phyloP scores from a whole-genome alignment of 768 basidiomycete species.

The Kwoniella shandongensis region DNA sequence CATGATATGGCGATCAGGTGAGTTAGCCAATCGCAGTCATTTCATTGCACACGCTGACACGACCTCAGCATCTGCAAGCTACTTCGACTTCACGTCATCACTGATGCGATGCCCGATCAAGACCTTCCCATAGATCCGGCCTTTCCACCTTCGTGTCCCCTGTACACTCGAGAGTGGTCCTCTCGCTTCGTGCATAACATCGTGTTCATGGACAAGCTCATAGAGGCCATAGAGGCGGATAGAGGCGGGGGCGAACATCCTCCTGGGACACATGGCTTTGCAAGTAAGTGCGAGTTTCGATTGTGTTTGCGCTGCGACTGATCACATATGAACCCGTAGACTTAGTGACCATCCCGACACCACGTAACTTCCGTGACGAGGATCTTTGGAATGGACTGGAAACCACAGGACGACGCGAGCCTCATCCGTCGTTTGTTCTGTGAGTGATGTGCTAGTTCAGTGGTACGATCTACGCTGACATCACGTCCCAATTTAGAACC shows the following conservation, averaged over 20 bases:
- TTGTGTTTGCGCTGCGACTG: not conserved
- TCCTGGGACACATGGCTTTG: not conserved
- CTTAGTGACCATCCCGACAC: not conserved
- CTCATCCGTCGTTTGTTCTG: constrained; percentile 7
- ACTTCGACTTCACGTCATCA: constrained; percentile 2
- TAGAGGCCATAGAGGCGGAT: constrained; percentile 9
- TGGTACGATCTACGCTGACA: too few species aligned
- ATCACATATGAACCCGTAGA: not conserved
- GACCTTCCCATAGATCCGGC: constrained; percentile 8
- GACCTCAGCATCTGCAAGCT: not conserved
- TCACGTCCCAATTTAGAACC: not conserved
- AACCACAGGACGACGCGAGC: not conserved
- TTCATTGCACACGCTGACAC: not conserved
- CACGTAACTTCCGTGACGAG: constrained; percentile 10
- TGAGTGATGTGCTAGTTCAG: not conserved
- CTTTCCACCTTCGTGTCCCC: not conserved
- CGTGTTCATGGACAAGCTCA: constrained; percentile 8
- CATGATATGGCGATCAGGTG: constrained; percentile 14
- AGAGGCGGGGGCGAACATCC: not conserved
- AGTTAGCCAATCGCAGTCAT: not conserved
- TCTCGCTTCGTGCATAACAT: constrained; percentile 1
- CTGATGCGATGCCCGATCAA: not conserved
- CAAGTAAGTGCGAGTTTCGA: constrained; percentile 2
- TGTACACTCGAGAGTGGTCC: constrained; percentile 6
- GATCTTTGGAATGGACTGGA: constrained; percentile 3